Evolutionary conservation across 73 alveolate genomes (phyloP).

Genomic region (Paramecium bursaria): DNA sequence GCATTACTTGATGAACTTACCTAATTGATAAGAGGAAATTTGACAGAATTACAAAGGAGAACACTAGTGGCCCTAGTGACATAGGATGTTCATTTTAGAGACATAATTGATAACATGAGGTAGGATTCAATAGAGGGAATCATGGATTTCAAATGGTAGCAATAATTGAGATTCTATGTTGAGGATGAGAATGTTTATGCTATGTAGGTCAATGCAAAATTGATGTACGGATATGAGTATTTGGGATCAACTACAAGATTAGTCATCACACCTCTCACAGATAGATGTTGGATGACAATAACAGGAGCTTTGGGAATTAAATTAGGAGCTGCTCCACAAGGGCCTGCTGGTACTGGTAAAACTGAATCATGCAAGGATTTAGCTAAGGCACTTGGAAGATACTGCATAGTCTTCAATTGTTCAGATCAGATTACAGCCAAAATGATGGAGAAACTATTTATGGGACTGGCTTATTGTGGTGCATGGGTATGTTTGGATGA

Average conservation of each 20-base stretch:
- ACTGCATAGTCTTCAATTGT: conserved; percentile 90
- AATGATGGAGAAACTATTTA: conserved; percentile 89
- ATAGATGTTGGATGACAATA: conserved; percentile 94
- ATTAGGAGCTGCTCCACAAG: conserved; percentile 93
- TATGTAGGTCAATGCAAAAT: conserved; percentile 88
- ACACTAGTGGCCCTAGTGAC: conserved; percentile 93
- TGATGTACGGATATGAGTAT: conserved; percentile 98
- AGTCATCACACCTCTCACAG: conserved; percentile 96
- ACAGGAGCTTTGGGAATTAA: conserved; percentile 91
- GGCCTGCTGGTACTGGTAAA: conserved; percentile 93
- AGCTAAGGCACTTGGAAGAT: conserved; percentile 91
- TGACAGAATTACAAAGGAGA: conserved; percentile 82
- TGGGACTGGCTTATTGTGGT: conserved; percentile 90
- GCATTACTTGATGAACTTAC: conserved; percentile 86
- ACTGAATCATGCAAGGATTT: conserved; percentile 91
- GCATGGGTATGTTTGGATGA: conserved; percentile 99
- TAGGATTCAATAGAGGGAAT: conserved; percentile 70
- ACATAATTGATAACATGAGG: conserved; percentile 77
- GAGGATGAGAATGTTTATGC: conserved; percentile 86
- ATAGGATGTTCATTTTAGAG: conserved; percentile 96
- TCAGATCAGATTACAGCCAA: conserved; percentile 89
- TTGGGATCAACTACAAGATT: conserved; percentile 96
- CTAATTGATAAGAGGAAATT: conserved; percentile 88
- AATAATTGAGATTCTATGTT: conserved; percentile 91
- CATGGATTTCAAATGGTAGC: conserved; percentile 85